phyloP scores from a whole-genome alignment of 352 stramenopile species.

The Paralagenidium karlingii region DNA sequence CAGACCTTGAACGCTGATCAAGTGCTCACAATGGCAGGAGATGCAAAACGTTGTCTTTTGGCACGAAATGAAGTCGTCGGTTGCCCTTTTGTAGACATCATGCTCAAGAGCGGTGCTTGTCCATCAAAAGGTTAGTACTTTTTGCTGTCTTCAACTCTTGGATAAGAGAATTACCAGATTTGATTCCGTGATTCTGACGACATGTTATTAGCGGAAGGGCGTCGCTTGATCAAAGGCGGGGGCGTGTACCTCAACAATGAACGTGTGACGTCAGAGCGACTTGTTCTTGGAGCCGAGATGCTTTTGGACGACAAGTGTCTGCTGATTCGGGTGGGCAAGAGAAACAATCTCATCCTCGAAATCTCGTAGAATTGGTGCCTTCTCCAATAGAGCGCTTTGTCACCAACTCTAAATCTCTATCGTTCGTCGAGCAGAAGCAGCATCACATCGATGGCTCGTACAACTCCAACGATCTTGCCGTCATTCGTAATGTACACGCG shows the following conservation, averaged over 20 bases:
- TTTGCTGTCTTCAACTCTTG: not conserved
- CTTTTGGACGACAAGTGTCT: slow-evolving; percentile 55
- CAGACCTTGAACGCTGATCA: slow-evolving; percentile 46
- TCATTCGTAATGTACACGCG: slow-evolving; percentile 22
- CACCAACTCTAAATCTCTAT: not conserved
- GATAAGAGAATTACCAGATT: not conserved
- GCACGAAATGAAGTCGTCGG: slow-evolving; percentile 41
- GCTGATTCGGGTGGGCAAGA: slow-evolving; percentile 52
- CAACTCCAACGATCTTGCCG: slow-evolving; percentile 11
- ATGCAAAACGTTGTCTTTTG: slow-evolving; percentile 33
- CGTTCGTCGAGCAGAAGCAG: slow-evolving; percentile 27
- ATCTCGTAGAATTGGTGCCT: slow-evolving; percentile 8
- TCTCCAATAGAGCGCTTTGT: not conserved
- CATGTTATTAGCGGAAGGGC: slow-evolving; percentile 73
- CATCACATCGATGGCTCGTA: slow-evolving; percentile 39
- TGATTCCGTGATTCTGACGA: not conserved
- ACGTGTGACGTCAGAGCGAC: slow-evolving; percentile 38
- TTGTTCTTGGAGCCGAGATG: slow-evolving; percentile 17
- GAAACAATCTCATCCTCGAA: slow-evolving; percentile 75
- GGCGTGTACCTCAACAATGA: slow-evolving; percentile 91
- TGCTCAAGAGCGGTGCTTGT: slow-evolving; percentile 73
- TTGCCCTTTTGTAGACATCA: slow-evolving; percentile 85
- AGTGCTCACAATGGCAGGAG: slow-evolving; percentile 51
- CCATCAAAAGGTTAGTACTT: slow-evolving; percentile 81
- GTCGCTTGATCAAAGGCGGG: slow-evolving; percentile 92